Base-by-base conservation (phyloP, 306 rosid species). In the Lupinus albus region DNA sequence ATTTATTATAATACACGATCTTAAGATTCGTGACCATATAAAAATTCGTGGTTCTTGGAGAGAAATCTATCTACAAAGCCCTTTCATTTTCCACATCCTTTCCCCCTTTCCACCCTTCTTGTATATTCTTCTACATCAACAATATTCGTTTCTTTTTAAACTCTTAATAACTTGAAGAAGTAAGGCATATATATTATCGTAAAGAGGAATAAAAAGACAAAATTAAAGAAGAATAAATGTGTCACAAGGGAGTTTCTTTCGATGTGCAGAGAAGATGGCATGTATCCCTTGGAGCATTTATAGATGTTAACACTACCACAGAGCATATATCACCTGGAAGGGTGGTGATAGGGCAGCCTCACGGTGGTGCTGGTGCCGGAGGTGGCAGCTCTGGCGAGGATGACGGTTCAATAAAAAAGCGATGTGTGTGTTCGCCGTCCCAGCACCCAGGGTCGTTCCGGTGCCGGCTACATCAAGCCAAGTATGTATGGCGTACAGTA, bases 371-470 rank as follows among this genome's bases (percentile, higher is more conserved):
- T 20, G 2, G 25, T 20, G 25, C 25, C 2, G 48, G 50, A 1
- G 65, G 76, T 6, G 72, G 66, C 1, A 39, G 74, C 38, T 56
- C 47, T 20, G 48, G 45, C 5, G 28, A 49, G 4, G 60, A 14
- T 9, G 66, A 77, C 17, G 68, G 79, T 25, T 17, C 67, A 0
- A 12, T 2, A 4, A 76, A 62, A 80, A 76, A 62, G 81, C 75
- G 30, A 64, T 89, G 96, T 14, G 17, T 80, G 78, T 89, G 96
- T 64, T 89, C 94, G 11, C 96, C 94, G 33, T 83, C 96, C 0
- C 62, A 25, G 66, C 96, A 89, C 53, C 88, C 91, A 0, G 91
- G 96, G 3, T 89, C 96, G 35, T 89, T 89, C 53, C 87, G 94
- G 68, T 89, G 96, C 64, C 82, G 94, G 68, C 84, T 71, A 13